A percentile compares a stretch with the other conserved stretches of the same genome.
These are phyloP conservation scores for Atalantia buxifolia DNA, from an alignment of 345 rosid genomes.

Conservation along the genomic window DNA sequence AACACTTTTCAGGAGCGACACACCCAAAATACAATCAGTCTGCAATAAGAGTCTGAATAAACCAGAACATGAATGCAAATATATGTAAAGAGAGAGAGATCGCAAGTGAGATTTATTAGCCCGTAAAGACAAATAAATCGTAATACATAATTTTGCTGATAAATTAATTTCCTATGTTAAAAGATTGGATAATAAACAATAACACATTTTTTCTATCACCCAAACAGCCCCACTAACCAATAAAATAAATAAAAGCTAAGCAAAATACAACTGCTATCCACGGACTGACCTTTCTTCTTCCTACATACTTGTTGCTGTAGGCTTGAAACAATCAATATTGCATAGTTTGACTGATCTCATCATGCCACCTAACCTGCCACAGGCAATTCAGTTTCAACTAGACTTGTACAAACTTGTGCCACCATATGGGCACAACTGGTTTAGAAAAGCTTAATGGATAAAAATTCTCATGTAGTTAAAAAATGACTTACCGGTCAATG, in stretches of 20 bases:
- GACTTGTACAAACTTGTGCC: background rate
- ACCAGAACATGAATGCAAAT: background rate
- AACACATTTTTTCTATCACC: conserved; percentile 22
- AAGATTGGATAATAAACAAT: conserved; percentile 11
- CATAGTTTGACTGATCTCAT: conserved; percentile 84
- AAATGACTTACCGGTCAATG: conserved; percentile 63
- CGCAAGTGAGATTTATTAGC: conserved; percentile 11
- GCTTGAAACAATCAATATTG: conserved; percentile 91
- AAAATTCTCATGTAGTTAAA: background rate
- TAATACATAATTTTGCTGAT: conserved; percentile 7
- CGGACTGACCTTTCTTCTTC: conserved; percentile 25
- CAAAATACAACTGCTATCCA: conserved; percentile 21
- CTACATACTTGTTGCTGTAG: conserved; percentile 52
- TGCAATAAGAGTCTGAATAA: background rate
- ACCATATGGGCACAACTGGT: background rate
- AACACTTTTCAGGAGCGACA: background rate
- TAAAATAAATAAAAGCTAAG: conserved; percentile 14
- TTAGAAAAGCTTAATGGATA: background rate
- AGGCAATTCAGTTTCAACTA: conserved; percentile 10
- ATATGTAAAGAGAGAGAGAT: background rate
- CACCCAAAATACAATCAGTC: background rate
- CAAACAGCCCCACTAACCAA: conserved; percentile 19
- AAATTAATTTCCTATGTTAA: conserved; percentile 27
- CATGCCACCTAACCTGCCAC: conserved; percentile 77
- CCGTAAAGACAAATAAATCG: conserved; percentile 8